Evolutionary conservation across 1,284 basidiomycete genomes (phyloP).

Genomic region (Tilletia indica): DNA sequence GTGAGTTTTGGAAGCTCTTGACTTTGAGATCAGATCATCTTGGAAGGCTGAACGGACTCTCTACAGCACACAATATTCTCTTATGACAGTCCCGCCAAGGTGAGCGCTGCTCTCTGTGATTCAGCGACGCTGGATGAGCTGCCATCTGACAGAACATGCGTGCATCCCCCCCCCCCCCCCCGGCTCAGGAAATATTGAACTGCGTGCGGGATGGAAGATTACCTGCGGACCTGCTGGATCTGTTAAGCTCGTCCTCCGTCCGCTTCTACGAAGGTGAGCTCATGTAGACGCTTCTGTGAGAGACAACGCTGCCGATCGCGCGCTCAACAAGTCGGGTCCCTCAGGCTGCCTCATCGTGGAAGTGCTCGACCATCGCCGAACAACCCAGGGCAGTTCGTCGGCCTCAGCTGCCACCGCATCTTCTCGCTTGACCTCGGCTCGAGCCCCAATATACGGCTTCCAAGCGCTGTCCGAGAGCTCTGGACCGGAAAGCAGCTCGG

Average conservation of each 20-base stretch:
- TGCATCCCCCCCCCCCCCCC: not conserved
- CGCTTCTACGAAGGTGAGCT: slow-evolving; percentile 48
- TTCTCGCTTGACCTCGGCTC: not conserved
- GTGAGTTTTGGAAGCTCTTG: slow-evolving; percentile 18
- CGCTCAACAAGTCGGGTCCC: not conserved
- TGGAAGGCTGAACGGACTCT: not conserved
- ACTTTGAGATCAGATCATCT: too few relatives aligned
- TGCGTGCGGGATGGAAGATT: slow-evolving; percentile 49
- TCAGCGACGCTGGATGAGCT: not conserved
- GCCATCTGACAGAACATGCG: too few relatives aligned
- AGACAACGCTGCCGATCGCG: not conserved
- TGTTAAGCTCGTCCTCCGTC: slow-evolving; percentile 42
- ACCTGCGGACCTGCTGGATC: slow-evolving; percentile 47
- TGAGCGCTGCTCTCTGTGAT: not conserved
- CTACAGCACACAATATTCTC: slow-evolving; percentile 48
- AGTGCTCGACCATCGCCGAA: slow-evolving; percentile 47
- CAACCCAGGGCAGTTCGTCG: not conserved
- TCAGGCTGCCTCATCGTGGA: slow-evolving; percentile 49
- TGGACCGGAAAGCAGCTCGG: slow-evolving; percentile 19
- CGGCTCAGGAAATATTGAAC: slow-evolving; percentile 35
- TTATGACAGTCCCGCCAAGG: slow-evolving; percentile 49
- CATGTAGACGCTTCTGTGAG: not conserved
- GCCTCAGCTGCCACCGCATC: not conserved
- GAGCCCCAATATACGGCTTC: slow-evolving; percentile 1
- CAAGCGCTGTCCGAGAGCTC: not conserved